Percentiles rank a stretch among this genome's conserved stretches.
Conservation (phyloP, 2,329 filamentous ascomycete genomes). For the Fusarium succisae region DNA sequence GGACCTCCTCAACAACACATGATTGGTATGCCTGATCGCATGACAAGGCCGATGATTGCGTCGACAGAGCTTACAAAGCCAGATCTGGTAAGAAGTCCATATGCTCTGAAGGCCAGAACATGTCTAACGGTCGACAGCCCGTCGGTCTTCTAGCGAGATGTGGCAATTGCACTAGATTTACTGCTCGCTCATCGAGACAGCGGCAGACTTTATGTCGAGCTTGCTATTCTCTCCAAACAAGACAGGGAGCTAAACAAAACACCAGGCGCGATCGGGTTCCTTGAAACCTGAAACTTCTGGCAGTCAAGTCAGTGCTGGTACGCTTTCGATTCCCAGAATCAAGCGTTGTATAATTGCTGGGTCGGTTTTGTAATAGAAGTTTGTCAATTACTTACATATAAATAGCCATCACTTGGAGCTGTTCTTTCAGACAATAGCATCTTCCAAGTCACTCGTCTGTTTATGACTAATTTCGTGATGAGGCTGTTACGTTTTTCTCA, state of each 20-base stretch:
- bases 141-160: neutral
- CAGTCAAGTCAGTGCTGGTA: rapidly evolving
- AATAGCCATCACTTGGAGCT: neutral
- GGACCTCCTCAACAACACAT: neutral
- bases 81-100: neutral
- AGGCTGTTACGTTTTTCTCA: neutral
- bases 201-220: neutral
- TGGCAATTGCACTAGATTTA: neutral
- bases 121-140: neutral
- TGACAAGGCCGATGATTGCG: neutral
- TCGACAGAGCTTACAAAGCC: neutral
- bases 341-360: neutral
- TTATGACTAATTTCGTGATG: neutral
- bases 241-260: neutral
- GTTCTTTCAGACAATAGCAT: too few relatives aligned
- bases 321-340: neutral
- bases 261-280: neutral
- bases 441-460: neutral
- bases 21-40: neutral
- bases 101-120: too few relatives aligned
- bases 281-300: neutral
- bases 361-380: neutral
- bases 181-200: neutral
- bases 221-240: neutral
- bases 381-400: neutral